Conservation (phyloP, 2,329 filamentous ascomycete genomes). For the Bertia moriformis region DNA sequence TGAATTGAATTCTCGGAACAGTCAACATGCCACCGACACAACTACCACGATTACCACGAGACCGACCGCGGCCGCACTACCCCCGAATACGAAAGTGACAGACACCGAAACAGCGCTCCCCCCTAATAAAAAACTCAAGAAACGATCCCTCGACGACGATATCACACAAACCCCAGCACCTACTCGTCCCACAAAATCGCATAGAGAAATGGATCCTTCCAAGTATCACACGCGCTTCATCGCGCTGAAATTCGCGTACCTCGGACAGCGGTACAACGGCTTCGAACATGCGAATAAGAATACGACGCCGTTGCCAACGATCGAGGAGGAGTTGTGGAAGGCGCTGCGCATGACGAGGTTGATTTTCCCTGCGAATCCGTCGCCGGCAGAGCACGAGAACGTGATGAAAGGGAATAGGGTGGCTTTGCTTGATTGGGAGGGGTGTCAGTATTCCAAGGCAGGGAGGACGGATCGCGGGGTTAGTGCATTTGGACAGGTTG, state of each 20-base stretch:
- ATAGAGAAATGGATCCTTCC: conserved; percentile 51
- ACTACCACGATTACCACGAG: no score
- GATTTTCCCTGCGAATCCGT: conserved; percentile 54
- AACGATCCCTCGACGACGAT: neutral
- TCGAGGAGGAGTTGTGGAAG: conserved; percentile 90
- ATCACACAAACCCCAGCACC: neutral
- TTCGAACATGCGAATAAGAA: conserved; percentile 74
- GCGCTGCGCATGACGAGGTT: conserved; percentile 69
- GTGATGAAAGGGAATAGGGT: conserved; percentile 22
- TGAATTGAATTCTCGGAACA: neutral
- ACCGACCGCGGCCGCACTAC: no score
- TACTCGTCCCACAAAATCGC: neutral
- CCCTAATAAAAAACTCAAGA: neutral
- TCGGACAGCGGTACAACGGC: conserved; percentile 82
- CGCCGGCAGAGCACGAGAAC: conserved; percentile 8
- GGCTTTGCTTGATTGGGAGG: conserved; percentile 60
- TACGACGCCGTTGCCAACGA: conserved; percentile 50
- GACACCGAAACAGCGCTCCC: neutral
- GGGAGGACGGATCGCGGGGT: conserved; percentile 86
- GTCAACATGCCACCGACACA: no score
- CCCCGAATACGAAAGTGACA: neutral
- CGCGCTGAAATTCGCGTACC: conserved; percentile 83
- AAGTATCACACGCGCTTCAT: conserved; percentile 74
- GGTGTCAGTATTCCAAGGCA: conserved; percentile 86
- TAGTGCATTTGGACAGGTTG: conserved; percentile 91